Conservation (phyloP, 1,284 basidiomycete genomes). For the Phellopilus nigrolimitatus region DNA sequence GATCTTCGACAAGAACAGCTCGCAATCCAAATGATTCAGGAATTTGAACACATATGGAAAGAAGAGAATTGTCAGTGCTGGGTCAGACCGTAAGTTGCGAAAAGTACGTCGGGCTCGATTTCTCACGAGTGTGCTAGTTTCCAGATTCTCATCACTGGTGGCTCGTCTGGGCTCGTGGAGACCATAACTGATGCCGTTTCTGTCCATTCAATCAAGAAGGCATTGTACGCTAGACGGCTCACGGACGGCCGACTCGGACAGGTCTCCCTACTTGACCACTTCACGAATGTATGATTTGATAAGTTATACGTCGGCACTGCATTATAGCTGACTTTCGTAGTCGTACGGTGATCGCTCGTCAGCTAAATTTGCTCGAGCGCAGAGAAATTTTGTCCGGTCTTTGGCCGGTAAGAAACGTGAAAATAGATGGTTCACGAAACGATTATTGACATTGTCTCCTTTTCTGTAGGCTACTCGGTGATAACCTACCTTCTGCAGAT, state of each 20-base stretch:
- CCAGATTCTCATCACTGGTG: slow-evolving; percentile 92
- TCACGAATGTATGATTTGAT: slow-evolving; percentile 58
- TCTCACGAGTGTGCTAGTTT: slow-evolving; percentile 28
- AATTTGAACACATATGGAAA: slow-evolving; percentile 93
- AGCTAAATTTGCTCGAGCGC: slow-evolving; percentile 80
- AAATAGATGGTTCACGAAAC: background rate
- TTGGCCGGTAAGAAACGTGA: slow-evolving; percentile 61
- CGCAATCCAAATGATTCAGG: slow-evolving; percentile 90
- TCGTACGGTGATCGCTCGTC: slow-evolving; percentile 88
- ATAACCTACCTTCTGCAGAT: slow-evolving; percentile 96
- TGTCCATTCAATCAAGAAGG: slow-evolving; percentile 99
- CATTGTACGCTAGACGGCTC: slow-evolving; percentile 87
- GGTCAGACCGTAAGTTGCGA: slow-evolving; percentile 78
- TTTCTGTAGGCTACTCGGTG: slow-evolving; percentile 76
- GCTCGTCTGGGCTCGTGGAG: slow-evolving; percentile 88
- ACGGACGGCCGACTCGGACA: slow-evolving; percentile 77
- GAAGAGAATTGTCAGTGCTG: slow-evolving; percentile 89
- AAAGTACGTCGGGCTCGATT: background rate
- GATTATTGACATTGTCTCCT: background rate
- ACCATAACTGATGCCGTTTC: slow-evolving; percentile 97
- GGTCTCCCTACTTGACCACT: slow-evolving; percentile 88
- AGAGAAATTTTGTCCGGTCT: slow-evolving; percentile 91
- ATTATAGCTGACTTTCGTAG: slow-evolving; percentile 34
- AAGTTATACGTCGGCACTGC: background rate
- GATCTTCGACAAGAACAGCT: slow-evolving; percentile 98